Conservation (phyloP, 305 asterid genomes). For the Stenogyne calaminthoides region DNA sequence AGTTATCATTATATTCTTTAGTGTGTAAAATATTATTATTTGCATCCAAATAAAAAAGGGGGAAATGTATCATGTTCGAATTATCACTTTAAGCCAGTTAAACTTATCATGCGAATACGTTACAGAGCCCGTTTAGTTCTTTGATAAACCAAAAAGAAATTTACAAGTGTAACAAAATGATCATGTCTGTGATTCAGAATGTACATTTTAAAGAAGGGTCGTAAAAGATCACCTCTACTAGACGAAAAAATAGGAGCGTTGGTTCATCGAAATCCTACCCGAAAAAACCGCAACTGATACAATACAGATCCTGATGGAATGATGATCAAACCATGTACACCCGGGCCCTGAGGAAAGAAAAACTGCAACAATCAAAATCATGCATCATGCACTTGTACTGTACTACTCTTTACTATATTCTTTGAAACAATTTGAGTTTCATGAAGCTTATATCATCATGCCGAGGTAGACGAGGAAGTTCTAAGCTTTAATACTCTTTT, state of each 20-base stretch:
- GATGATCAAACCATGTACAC: not conserved
- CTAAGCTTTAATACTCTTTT: slow-evolving; percentile 54
- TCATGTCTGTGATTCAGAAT: slow-evolving; percentile 30
- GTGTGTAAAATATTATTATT: too few relatives aligned
- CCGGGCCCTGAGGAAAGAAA: not conserved
- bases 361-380: not conserved
- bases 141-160: slow-evolving; percentile 29
- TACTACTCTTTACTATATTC: not conserved
- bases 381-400: not conserved
- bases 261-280: not conserved
- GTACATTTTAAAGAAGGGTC: slow-evolving; percentile 31
- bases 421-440: not conserved
- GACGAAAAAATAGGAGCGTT: not conserved
- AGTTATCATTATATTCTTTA: not conserved
- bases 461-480: slow-evolving; percentile 41
- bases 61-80: not conserved
- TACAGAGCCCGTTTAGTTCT: not conserved
- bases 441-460: slow-evolving; percentile 28
- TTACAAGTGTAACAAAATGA: slow-evolving; percentile 37
- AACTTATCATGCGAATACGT: too few relatives aligned
- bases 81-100: not conserved
- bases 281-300: not conserved
- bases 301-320: too few relatives aligned
- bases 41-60: too few relatives aligned
- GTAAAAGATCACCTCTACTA: slow-evolving; percentile 31